Conservation (phyloP, 148 eudicot species). For the Fagopyrum tataricum region DNA sequence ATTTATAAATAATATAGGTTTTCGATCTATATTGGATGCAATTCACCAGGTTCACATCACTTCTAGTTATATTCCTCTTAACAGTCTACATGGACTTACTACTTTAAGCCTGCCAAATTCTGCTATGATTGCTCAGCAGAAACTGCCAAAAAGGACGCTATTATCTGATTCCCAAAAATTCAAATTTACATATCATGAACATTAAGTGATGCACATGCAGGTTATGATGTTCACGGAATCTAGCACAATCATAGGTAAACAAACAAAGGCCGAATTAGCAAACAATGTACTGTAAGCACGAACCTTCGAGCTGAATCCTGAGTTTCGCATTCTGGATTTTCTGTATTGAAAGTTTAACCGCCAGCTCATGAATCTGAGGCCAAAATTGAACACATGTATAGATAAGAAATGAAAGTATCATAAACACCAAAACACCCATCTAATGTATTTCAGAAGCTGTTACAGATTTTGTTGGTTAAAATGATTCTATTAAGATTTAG, state of each 20-base stretch:
- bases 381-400: constrained; percentile 11
- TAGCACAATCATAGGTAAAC: neutral
- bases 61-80: neutral
- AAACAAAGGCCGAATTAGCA: neutral
- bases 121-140: neutral
- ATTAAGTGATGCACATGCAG: neutral
- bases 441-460: neutral
- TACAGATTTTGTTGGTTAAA: neutral
- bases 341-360: constrained; percentile 86
- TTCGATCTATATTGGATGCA: too few species aligned
- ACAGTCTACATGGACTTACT: neutral
- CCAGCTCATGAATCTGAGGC: constrained; percentile 80
- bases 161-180: neutral
- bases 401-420: neutral
- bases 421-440: neutral
- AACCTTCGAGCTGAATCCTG: constrained; percentile 86
- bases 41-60: too few species aligned
- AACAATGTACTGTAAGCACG: neutral
- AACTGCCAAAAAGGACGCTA: neutral
- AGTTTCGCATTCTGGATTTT: constrained; percentile 81
- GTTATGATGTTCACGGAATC: neutral
- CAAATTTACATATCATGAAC: neutral
- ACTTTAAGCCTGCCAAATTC: neutral
- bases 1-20: too few species aligned
- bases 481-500: neutral